These are phyloP conservation scores for Plantago coronopus DNA, from an alignment of 305 asterid genomes.

Conservation along the genomic window DNA sequence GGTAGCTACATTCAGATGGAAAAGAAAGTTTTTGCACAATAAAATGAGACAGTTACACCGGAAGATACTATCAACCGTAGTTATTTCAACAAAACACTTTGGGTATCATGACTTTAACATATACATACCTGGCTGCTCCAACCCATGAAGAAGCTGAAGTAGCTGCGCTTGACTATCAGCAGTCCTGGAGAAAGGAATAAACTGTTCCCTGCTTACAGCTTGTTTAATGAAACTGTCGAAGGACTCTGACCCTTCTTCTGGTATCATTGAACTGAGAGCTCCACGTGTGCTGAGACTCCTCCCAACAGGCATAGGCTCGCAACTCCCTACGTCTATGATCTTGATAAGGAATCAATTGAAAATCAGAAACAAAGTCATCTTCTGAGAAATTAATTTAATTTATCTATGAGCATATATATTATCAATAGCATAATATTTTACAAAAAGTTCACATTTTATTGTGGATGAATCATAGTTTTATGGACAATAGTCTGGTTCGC, in stretches of 20 bases:
- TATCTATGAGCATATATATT: background rate
- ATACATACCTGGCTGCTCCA: conserved; percentile 72
- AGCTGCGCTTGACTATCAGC: conserved; percentile 38
- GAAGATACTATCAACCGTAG: conserved; percentile 7
- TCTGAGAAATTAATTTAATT: background rate
- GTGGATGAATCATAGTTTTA: background rate
- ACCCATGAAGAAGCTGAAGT: conserved; percentile 73
- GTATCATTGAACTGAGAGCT: conserved; percentile 55
- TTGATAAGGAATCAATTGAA: background rate
- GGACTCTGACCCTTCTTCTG: conserved; percentile 62
- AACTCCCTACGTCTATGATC: conserved; percentile 26
- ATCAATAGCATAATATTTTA: background rate
- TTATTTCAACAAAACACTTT: conserved; percentile 6
- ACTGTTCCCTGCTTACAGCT: conserved; percentile 65
- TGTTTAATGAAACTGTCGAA: conserved; percentile 63
- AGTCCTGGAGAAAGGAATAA: conserved; percentile 59
- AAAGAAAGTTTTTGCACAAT: conserved; percentile 10
- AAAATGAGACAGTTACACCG: background rate
- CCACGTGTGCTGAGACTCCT: conserved; percentile 48
- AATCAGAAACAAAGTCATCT: background rate
- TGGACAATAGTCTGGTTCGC: background rate
- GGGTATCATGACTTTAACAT: background rate
- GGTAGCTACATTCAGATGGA: conserved; percentile 18
- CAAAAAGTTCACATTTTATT: background rate
- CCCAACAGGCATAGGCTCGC: conserved; percentile 63